Evolutionary conservation across 202 grass and related monocot genomes (phyloP), one percentile per base, ranked within the genome.

Genomic region (Panicum virgatum): DNA sequence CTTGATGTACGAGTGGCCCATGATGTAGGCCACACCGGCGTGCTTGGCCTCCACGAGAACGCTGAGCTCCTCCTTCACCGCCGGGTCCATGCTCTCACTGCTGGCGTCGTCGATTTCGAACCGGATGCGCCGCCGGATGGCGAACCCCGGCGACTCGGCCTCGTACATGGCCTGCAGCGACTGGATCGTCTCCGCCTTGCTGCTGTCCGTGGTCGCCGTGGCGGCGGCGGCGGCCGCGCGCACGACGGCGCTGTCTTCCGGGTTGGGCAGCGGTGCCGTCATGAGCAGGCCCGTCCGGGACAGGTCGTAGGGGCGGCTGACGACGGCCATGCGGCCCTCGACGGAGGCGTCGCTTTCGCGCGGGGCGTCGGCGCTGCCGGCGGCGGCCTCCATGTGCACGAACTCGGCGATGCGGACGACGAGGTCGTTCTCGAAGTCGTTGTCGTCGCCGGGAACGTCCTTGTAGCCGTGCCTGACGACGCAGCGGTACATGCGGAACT

Each of bases 381-480:
- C 60, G 0, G 62, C 62, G 8, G 90, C 90, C 79, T 96, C 93
- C 90, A 96, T 90, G 52, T 87, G 83, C 20, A 96, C 79, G 80
- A 96, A 96, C 81, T 92, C 85, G 72, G 88, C 90, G 66, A 96
- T 86, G 80, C 93, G 89, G 23, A 92, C 62, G n/a, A 92, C 88
- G 23, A 96, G 72, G 72, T 90, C 80, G 80, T 87, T 92, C 86
- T 96, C 93, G 67, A 96, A 96, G 68, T 96, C 89, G n/a, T 54
- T 79, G 72, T 92, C 90, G 72, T 92, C 93, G 20, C 54, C 84
- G 11, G 66, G 82, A 12, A 88, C 56, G 79, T 94, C 92, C 84
- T 90, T 95, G 89, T 95, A 95, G 14, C 92, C 92, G 64, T 95
- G 85, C 1, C 89, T 58, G n/a, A 94, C 66, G 7, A 94, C 90